These are phyloP conservation scores for Mycena alexandri DNA, from an alignment of 768 basidiomycete genomes.

Conservation along the genomic window DNA sequence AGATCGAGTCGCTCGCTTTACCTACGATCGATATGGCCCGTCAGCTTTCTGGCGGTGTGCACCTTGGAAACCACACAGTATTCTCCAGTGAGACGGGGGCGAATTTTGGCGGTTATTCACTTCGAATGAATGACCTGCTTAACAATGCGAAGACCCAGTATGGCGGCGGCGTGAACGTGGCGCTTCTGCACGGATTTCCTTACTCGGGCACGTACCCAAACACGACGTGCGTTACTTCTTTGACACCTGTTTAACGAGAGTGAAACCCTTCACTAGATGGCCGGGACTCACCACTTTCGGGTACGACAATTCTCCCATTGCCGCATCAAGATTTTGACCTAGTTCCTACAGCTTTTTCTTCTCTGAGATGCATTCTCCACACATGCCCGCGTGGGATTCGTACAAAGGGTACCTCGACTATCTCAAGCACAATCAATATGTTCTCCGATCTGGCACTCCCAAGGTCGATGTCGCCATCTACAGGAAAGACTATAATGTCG, in stretches of 20 bases:
- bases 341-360: neutral
- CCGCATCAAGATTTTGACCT: no score
- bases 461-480: slow-evolving; percentile 37
- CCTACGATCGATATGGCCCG: slow-evolving; percentile 36
- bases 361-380: slow-evolving; percentile 12
- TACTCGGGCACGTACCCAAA: slow-evolving; percentile 36
- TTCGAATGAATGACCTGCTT: slow-evolving; percentile 33
- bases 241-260: neutral
- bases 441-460: slow-evolving; percentile 30
- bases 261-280: slow-evolving; percentile 10
- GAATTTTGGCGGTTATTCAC: slow-evolving; percentile 13
- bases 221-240: slow-evolving; percentile 23
- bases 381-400: slow-evolving; percentile 33
- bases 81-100: slow-evolving; percentile 36
- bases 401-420: slow-evolving; percentile 37
- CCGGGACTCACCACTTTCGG: slow-evolving; percentile 20
- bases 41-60: slow-evolving; percentile 36
- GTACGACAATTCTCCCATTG: neutral
- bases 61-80: slow-evolving; percentile 33
- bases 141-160: slow-evolving; percentile 34
- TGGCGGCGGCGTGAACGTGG: slow-evolving; percentile 35
- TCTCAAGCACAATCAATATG: slow-evolving; percentile 31
- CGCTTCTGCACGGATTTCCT: slow-evolving; percentile 35
- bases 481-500: slow-evolving; percentile 33
- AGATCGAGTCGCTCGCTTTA: slow-evolving; percentile 35